Conservation (phyloP, 1,284 basidiomycete species). For the Athelia sp. region DNA sequence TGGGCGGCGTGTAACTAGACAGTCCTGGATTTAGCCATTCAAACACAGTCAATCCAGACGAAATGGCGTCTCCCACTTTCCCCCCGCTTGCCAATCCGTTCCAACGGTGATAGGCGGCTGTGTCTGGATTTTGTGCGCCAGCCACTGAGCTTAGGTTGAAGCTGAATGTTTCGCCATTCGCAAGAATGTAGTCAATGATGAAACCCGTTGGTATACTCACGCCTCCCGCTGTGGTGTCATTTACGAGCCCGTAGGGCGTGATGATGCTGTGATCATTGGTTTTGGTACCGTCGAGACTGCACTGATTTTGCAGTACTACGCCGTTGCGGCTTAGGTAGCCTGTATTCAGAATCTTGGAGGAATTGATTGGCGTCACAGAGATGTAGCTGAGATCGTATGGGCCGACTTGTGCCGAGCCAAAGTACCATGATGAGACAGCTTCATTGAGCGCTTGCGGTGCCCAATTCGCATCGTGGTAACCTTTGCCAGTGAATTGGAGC, state of each 20-base stretch:
- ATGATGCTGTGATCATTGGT: constrained; percentile 15
- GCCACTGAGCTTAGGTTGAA: constrained; percentile 17
- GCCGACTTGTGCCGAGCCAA: constrained; percentile 17
- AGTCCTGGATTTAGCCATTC: constrained; percentile 24
- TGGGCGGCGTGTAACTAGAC: constrained; percentile 9
- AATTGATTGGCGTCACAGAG: constrained; percentile 12
- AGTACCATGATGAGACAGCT: constrained; percentile 19
- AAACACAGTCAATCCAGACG: constrained; percentile 13
- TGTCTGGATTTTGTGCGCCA: constrained; percentile 11
- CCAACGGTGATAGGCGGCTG: constrained; percentile 19
- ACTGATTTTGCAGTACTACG: constrained; percentile 22
- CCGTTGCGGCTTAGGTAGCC: constrained; percentile 18
- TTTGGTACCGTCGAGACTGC: constrained; percentile 14
- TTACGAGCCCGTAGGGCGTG: constrained; percentile 13
- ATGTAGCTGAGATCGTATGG: constrained; percentile 20
- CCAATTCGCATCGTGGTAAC: constrained; percentile 24
- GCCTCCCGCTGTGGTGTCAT: constrained; percentile 11
- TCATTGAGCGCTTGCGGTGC: constrained; percentile 15
- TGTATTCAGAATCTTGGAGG: constrained; percentile 15
- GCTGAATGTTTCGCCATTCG: constrained; percentile 15
- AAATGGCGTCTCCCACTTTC: constrained; percentile 12
- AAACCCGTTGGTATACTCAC: constrained; percentile 16
- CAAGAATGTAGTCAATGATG: constrained; percentile 16
- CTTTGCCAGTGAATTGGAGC: constrained; percentile 17
- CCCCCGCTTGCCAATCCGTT: constrained; percentile 18